Evolutionary conservation across 1,139 yeast genomes (phyloP).

Genomic region (Pichia sp.): DNA sequence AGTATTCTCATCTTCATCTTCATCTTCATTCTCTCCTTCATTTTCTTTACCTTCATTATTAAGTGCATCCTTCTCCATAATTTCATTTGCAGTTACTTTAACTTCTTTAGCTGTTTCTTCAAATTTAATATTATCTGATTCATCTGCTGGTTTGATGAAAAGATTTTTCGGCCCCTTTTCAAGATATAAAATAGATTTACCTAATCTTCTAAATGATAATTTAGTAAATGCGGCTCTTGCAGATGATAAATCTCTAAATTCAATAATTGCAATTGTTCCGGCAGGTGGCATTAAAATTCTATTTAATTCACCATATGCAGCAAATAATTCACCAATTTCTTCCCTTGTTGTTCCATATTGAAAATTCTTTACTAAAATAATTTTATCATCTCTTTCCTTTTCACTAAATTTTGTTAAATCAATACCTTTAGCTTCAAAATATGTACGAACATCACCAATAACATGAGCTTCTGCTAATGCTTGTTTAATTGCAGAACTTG

Average conservation of each 20-base stretch:
- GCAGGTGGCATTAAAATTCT: constrained; percentile 92
- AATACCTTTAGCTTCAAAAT: constrained; percentile 78
- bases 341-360: constrained; percentile 78
- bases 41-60: constrained; percentile 24
- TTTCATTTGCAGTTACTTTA: constrained; percentile 38
- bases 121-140: constrained; percentile 31
- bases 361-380: constrained; percentile 81
- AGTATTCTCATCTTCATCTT: constrained; percentile 34
- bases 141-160: constrained; percentile 54
- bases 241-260: constrained; percentile 73
- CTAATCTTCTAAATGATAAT: constrained; percentile 79
- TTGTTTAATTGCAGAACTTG: constrained; percentile 92
- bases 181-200: constrained; percentile 76
- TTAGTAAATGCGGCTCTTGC: constrained; percentile 89
- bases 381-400: constrained; percentile 73
- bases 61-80: constrained; percentile 28
- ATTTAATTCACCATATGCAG: constrained; percentile 71
- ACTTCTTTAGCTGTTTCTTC: constrained; percentile 34
- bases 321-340: constrained; percentile 76
- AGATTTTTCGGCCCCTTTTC: constrained; percentile 91
- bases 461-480: constrained; percentile 97
- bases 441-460: constrained; percentile 82
- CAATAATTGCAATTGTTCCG: constrained; percentile 95
- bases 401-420: constrained; percentile 69
- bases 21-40: constrained; percentile 31